Percentiles rank a stretch among this genome's conserved stretches.
Evolutionary conservation across 225 moss, liverwort and hornwort species (phyloP).

Genomic region (Antitrichia curtipendula): DNA sequence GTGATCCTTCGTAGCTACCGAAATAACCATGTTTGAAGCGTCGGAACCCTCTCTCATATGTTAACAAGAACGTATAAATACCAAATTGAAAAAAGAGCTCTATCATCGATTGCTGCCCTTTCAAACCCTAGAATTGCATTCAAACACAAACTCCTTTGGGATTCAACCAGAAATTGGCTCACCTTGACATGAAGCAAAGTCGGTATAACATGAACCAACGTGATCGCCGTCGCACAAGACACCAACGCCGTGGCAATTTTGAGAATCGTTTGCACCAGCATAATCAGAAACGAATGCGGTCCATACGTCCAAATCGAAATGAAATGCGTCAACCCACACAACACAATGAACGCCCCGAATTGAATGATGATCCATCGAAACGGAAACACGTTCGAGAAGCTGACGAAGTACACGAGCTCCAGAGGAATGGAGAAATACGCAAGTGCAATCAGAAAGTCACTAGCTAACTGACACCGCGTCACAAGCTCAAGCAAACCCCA

Average conservation of each 20-base stretch:
- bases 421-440: constrained; percentile 94
- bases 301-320: constrained; percentile 89
- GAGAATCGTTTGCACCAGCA: constrained; percentile 66
- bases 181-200: constrained; percentile 88
- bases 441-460: constrained; percentile 81
- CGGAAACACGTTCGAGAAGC: constrained; percentile 78
- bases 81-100: not conserved
- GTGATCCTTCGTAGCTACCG: not conserved
- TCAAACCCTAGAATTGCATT: not conserved
- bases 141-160: not conserved
- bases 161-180: not conserved
- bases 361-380: constrained; percentile 80
- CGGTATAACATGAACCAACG: constrained; percentile 75
- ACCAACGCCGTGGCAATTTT: constrained; percentile 83
- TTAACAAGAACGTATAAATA: not conserved
- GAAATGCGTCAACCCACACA: constrained; percentile 89
- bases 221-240: constrained; percentile 83
- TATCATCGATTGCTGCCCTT: not conserved
- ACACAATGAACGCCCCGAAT: constrained; percentile 82
- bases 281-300: constrained; percentile 78
- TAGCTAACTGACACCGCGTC: constrained; percentile 78
- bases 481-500: constrained; percentile 60
- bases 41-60: not conserved
- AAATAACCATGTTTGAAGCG: not conserved
- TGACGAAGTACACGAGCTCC: constrained; percentile 86